A percentile compares a stretch with the other conserved stretches of the same genome.
Evolutionary conservation across 331 rosid species (phyloP).

Genomic region (Cucumis variabilis): DNA sequence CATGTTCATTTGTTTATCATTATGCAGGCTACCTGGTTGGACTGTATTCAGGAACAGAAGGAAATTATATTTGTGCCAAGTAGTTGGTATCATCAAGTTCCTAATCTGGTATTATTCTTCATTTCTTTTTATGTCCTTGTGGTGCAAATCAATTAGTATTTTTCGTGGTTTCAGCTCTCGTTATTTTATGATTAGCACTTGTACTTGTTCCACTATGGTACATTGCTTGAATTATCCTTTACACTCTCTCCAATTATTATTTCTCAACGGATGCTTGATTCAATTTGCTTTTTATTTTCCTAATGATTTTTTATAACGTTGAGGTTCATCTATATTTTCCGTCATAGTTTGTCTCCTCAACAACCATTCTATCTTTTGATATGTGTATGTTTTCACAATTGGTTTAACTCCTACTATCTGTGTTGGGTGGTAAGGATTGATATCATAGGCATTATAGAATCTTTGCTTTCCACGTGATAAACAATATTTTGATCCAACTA

Average conservation of each 20-base stretch:
- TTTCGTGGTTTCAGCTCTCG: not conserved
- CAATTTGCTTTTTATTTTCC: not conserved
- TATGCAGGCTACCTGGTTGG: slow-evolving; percentile 83
- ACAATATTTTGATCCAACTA: slow-evolving; percentile 16
- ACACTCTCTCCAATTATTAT: not conserved
- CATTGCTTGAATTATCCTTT: slow-evolving; percentile 15
- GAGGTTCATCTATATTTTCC: not conserved
- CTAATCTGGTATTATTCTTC: slow-evolving; percentile 67
- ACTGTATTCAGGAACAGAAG: slow-evolving; percentile 81
- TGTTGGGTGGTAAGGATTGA: slow-evolving; percentile 63
- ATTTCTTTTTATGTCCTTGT: not conserved
- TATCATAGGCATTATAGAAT: not conserved
- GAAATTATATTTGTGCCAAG: slow-evolving; percentile 94
- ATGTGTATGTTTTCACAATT: slow-evolving; percentile 54
- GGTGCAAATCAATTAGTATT: slow-evolving; percentile 10
- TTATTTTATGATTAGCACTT: not conserved
- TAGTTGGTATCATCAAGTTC: slow-evolving; percentile 98
- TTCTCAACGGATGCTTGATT: not conserved
- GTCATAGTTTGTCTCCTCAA: not conserved
- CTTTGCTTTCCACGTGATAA: not conserved
- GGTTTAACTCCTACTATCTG: slow-evolving; percentile 87
- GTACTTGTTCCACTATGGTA: not conserved
- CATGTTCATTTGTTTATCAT: slow-evolving; percentile 32
- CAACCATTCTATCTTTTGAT: not conserved
- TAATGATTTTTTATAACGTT: not conserved